A percentile compares a stretch with the other conserved stretches of the same genome.
These are phyloP conservation scores for Epithemia pelagica DNA, from an alignment of 108 stramenopile genomes.

Conservation along the genomic window DNA sequence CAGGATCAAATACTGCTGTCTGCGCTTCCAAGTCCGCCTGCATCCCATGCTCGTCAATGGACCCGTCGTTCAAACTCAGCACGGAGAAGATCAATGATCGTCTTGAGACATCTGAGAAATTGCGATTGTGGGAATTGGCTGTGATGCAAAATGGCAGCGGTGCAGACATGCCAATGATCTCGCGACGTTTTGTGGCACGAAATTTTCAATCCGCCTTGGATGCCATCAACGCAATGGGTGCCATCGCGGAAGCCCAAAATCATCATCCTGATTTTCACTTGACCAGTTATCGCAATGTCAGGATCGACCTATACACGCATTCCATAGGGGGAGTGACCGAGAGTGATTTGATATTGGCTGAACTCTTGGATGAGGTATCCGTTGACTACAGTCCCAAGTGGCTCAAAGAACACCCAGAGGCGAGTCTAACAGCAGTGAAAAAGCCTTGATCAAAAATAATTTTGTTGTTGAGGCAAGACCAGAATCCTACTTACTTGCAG, in stretches of 20 bases:
- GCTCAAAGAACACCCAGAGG: constrained; percentile 60
- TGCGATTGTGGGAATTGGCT: not conserved
- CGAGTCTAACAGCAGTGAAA: constrained; percentile 6
- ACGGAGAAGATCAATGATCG: not conserved
- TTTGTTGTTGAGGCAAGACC: too few relatives aligned
- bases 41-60: not conserved
- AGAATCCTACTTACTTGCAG: too few relatives aligned
- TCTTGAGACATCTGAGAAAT: not conserved
- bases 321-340: constrained; percentile 66
- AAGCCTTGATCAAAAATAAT: too few relatives aligned
- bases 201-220: constrained; percentile 74
- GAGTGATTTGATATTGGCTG: constrained; percentile 80
- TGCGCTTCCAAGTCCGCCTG: not conserved
- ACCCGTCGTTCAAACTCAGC: not conserved
- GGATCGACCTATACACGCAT: constrained; percentile 79
- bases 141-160: not conserved
- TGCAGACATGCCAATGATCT: constrained; percentile 13
- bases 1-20: too few relatives aligned
- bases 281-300: constrained; percentile 79
- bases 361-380: constrained; percentile 52
- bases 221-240: constrained; percentile 70
- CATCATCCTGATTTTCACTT: constrained; percentile 95
- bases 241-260: constrained; percentile 61
- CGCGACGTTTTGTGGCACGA: constrained; percentile 38
- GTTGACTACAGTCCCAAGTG: constrained; percentile 85